Percentiles rank a stretch among this genome's conserved stretches.
Evolutionary conservation across 257 asterid genomes (phyloP).

Genomic region (Lavandula angustifolia): DNA sequence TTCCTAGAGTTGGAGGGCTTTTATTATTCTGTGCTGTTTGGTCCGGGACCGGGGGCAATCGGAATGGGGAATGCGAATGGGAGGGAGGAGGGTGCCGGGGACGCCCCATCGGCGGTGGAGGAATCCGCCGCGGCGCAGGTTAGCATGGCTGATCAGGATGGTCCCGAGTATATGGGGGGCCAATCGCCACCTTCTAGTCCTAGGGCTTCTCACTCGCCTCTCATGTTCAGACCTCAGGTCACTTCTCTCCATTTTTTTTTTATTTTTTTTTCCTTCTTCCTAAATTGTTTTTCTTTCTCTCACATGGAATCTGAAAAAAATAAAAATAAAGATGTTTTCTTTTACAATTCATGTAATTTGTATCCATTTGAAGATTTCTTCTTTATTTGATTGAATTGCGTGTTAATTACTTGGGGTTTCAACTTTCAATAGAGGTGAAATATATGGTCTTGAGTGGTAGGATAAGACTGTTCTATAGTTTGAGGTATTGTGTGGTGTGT

Average conservation of each 20-base stretch:
- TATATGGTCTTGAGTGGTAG: conserved; percentile 19
- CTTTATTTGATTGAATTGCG: conserved; percentile 22
- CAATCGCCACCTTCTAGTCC: conserved; percentile 94
- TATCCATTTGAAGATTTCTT: conserved; percentile 7
- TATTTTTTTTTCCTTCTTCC: neutral
- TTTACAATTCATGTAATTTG: conserved; percentile 12
- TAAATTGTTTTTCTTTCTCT: neutral
- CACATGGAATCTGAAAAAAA: neutral
- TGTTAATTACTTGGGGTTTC: conserved; percentile 25
- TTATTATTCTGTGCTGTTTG: conserved; percentile 30
- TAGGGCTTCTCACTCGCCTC: conserved; percentile 81
- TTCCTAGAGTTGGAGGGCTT: conserved; percentile 37
- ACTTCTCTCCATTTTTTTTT: conserved; percentile 20
- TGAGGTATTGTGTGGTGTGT: conserved; percentile 26
- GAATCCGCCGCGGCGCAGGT: conserved; percentile 43
- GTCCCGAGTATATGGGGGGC: conserved; percentile 71
- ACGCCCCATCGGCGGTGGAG: conserved; percentile 52
- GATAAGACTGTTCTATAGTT: conserved; percentile 24
- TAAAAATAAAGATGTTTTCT: neutral
- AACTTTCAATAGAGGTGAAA: conserved; percentile 25
- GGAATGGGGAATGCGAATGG: conserved; percentile 91
- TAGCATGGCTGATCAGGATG: conserved; percentile 53
- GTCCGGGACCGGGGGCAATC: conserved; percentile 2
- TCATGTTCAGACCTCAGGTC: conserved; percentile 93
- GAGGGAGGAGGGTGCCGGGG: conserved; percentile 66